phyloP scores from a whole-genome alignment of 2,329 filamentous ascomycete species.

The Neopestalotiopsis clavispora region DNA sequence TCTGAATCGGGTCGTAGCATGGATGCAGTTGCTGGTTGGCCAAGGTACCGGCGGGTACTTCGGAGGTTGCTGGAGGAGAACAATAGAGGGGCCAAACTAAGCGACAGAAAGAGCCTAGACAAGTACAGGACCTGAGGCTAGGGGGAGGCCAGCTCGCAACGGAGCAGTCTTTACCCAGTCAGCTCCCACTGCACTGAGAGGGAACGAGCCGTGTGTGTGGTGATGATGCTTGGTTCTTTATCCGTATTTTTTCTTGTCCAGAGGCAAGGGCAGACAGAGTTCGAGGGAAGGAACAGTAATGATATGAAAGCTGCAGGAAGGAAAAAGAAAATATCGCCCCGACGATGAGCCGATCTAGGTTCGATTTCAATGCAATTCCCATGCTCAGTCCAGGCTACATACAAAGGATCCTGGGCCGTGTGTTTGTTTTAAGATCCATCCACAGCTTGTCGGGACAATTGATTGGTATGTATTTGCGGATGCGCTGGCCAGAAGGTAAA shows the following conservation, averaged over 20 bases:
- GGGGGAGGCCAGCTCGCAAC: background rate
- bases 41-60: conserved; percentile 15
- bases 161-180: background rate
- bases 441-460: background rate
- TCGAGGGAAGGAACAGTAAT: background rate
- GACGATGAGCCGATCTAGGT: background rate
- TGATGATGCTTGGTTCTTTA: background rate
- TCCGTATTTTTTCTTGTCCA: background rate
- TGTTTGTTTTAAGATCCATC: conserved; percentile 1
- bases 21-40: background rate
- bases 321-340: background rate
- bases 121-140: background rate
- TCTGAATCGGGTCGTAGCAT: conserved; percentile 2
- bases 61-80: conserved; percentile 12
- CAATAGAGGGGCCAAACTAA: conserved; percentile 8
- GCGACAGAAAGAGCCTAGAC: conserved; percentile 14
- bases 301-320: background rate
- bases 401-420: background rate
- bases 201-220: background rate
- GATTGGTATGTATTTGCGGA: background rate
- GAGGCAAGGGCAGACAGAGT: background rate
- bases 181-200: background rate
- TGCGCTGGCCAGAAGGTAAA: background rate
- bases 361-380: background rate
- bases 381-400: background rate